Evolutionary conservation across 306 rosid genomes (phyloP).

Genomic region (Carpinus viminea): DNA sequence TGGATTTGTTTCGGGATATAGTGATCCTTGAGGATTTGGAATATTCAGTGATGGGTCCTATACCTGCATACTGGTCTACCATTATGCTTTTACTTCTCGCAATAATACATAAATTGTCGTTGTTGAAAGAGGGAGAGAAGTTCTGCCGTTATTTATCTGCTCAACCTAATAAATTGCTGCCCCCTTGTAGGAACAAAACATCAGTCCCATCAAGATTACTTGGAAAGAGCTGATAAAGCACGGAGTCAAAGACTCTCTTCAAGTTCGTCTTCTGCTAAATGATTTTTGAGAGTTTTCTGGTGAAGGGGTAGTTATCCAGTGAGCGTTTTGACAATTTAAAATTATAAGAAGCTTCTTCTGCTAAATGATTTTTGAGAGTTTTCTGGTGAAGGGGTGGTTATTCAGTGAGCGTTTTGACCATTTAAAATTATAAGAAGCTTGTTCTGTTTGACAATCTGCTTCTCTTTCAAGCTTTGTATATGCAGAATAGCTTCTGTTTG

Average conservation of each 20-base stretch:
- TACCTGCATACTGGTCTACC: neutral
- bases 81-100: no score
- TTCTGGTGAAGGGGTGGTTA: constrained; percentile 25
- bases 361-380: constrained; percentile 49
- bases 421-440: neutral
- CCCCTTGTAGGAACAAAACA: constrained; percentile 69
- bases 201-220: constrained; percentile 92
- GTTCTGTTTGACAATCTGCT: constrained; percentile 4
- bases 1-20: neutral
- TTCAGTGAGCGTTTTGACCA: constrained; percentile 19
- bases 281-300: constrained; percentile 36
- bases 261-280: constrained; percentile 62
- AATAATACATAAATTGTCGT: no score
- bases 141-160: constrained; percentile 7
- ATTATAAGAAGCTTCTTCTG: constrained; percentile 25
- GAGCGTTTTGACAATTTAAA: constrained; percentile 19
- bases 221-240: constrained; percentile 92
- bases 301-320: constrained; percentile 15
- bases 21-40: neutral
- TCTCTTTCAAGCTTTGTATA: neutral
- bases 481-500: neutral
- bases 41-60: neutral
- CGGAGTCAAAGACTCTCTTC: constrained; percentile 91
- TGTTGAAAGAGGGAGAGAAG: no score
- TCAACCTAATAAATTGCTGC: constrained; percentile 19